Evolutionary conservation across 2,329 filamentous ascomycete genomes (phyloP).

Genomic region (Colletotrichum sp.): DNA sequence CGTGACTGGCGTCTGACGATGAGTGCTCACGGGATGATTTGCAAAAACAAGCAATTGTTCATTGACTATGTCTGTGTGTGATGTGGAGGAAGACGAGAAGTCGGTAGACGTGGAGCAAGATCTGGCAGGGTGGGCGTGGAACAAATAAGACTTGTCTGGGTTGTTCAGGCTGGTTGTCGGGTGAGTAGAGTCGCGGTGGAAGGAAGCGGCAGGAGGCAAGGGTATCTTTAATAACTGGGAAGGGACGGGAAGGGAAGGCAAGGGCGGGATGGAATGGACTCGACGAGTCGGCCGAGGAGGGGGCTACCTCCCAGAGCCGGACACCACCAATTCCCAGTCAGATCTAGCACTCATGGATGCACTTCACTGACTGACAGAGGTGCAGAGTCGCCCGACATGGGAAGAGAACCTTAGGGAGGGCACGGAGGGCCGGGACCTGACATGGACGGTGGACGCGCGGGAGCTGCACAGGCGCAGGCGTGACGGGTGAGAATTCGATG

Average conservation of each 20-base stretch:
- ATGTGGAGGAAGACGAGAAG: not conserved
- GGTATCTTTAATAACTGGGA: conserved; percentile 15
- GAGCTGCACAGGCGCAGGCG: not conserved
- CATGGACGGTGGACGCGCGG: not conserved
- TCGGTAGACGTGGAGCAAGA: not conserved
- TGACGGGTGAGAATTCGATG: conserved; percentile 6
- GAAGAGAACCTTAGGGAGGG: not conserved
- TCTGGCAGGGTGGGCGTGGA: conserved; percentile 1
- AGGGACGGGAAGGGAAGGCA: not conserved
- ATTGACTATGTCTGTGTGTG: not conserved
- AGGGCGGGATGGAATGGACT: not conserved
- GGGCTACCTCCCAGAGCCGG: not conserved
- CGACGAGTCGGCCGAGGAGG: not conserved
- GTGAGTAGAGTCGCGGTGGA: conserved; percentile 1
- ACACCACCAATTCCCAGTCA: not conserved
- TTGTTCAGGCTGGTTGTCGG: conserved; percentile 10
- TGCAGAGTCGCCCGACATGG: not conserved
- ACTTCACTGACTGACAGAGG: not conserved
- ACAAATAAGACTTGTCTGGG: conserved; percentile 7
- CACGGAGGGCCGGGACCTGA: not conserved
- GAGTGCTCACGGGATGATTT: not conserved
- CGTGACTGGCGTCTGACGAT: not conserved
- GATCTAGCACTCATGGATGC: not conserved
- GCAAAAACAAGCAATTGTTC: not conserved
- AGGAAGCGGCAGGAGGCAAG: not conserved